Evolutionary conservation across 176 grass and related monocot species (phyloP), one percentile per base, ranked within the genome.

Genomic region (Aegilops longissima): DNA sequence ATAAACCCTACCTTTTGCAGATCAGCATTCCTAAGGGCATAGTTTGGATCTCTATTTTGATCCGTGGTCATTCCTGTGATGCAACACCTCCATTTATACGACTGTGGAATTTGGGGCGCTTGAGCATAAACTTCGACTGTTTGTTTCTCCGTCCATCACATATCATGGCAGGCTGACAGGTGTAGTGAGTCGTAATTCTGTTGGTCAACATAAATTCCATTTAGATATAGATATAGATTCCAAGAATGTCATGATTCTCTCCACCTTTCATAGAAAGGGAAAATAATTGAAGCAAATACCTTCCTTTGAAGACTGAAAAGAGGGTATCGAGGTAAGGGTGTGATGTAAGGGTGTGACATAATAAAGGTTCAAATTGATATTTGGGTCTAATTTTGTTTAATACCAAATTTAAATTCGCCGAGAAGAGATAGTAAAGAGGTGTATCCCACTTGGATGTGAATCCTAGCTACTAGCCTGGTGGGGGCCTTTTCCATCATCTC

Each of bases 391-490:
- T 44, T 62, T 36, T 18, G 21, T 18, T 59, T 62, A 72, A 63
- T 13, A 79, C 29, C 16, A 25, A 33, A 62, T 21, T 16, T 44
- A 14, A 77, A 51, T 76, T 73, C 10, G 31, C 49, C 77, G 67
- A 31, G 56, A 88, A 70, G 38, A 82, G 47, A 88, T 35, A 27
- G 35, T 38, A 25, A 49, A 83, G 36, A 83, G 69, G 38, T 61
- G 33, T 47, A 25, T 69, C 39, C 35, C 71, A 90, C 59, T 79
- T 87, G 67, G 8, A 66, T 69, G 24, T 80, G 70, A 80, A 87
- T 74, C 44, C 21, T 79, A 58, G 75, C 75, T 25, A 21, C 47
- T 90, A 47, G 59, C 66, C 78, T 87, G 66, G 74, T 73, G 18
- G 71, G 25, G 12, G 33, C 39, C 74, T n/a, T 62, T 33, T 61